Base-by-base conservation (phyloP, 2,329 filamentous ascomycete species). In the Alternaria angustiovoidea region DNA sequence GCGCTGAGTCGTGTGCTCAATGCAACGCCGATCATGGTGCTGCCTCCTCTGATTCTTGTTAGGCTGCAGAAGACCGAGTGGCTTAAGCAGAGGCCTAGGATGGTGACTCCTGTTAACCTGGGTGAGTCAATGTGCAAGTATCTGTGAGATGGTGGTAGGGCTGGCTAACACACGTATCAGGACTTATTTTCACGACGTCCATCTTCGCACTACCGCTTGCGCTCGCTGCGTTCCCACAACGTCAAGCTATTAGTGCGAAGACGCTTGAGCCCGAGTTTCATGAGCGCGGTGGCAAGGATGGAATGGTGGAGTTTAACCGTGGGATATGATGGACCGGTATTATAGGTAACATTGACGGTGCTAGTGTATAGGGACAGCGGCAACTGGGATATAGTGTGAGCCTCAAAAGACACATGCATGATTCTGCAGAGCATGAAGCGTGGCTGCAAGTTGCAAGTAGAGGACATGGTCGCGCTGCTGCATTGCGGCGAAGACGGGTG, bases 21-120 rank as follows among this genome's bases (percentile, higher is more conserved):
- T 80, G 91, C 93, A 62, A 96, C 92, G 12, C 95, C 95, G 11
- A 95, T 99, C 81, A 99, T 99, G 95, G 93, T 96, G 14, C 84
- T 99, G 46, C 95, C 95, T 42, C 93, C 95, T 22, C 83, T 99
- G 75, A 81, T 96, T 24, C 85, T 99, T 55, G 91, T 98, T 53
- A 86, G 89, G 68, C 83, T 99, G 70, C 94, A 99, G 84, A 87
- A 89, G 79, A 91, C 88, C 52, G 85, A 90, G 61, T 98, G 93
- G 93, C 81, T 98, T 70, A 88, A 89, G 81, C 83, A 84, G 63
- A 87, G 92, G 66, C 95, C 94, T 7, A 85, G 89, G 60, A 83
- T 94, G 79, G 91, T 92, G 11, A 82, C 91, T 57, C 93, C 94
- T 0, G 83, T 97, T 46, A 99, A 99, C 80, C 80, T 99, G 63